Percentiles rank a stretch among this genome's conserved stretches.
These are phyloP conservation scores for Aspergillus carbonarius DNA, from an alignment of 2,329 filamentous ascomycete genomes.

Conservation along the genomic window DNA sequence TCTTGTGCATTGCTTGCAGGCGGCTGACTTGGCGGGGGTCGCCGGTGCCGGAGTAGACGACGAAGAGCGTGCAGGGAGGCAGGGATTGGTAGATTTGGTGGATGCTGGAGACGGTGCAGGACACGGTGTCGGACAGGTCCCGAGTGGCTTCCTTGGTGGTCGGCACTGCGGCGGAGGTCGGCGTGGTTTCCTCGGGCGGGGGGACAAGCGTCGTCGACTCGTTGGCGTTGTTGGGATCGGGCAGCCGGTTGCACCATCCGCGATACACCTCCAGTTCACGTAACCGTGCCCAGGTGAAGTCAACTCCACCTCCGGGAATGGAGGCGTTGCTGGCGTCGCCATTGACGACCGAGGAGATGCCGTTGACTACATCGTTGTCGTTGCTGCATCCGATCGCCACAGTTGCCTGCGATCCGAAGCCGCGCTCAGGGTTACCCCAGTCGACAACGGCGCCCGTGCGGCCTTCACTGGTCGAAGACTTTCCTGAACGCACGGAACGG, in stretches of 20 bases:
- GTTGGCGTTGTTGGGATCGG: slow-evolving; percentile 47
- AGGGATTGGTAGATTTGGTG: slow-evolving; percentile 55
- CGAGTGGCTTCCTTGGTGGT: background rate
- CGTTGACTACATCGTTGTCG: slow-evolving; percentile 59
- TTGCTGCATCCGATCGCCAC: slow-evolving; percentile 57
- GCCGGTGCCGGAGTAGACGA: slow-evolving; percentile 65
- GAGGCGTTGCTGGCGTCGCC: slow-evolving; percentile 46
- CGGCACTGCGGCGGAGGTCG: slow-evolving; percentile 6
- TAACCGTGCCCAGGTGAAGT: slow-evolving; percentile 64
- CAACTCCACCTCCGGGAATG: slow-evolving; percentile 54
- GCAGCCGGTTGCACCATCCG: slow-evolving; percentile 58
- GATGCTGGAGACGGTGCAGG: slow-evolving; percentile 53
- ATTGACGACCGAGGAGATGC: slow-evolving; percentile 53
- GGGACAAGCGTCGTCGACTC: slow-evolving; percentile 32
- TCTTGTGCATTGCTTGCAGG: slow-evolving; percentile 57
- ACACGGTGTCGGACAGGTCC: slow-evolving; percentile 47
- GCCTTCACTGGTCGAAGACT: slow-evolving; percentile 30
- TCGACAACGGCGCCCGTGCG: slow-evolving; percentile 68
- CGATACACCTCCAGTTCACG: slow-evolving; percentile 60
- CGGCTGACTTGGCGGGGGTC: slow-evolving; percentile 59
- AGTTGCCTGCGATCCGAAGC: slow-evolving; percentile 57
- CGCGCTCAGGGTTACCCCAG: slow-evolving; percentile 75
- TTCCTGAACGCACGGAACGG: slow-evolving; percentile 50
- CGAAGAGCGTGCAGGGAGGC: slow-evolving; percentile 59
- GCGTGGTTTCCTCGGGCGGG: slow-evolving; percentile 26